Percentiles rank a stretch among this genome's conserved stretches.
phyloP scores from a whole-genome alignment of 306 rosid genomes.

The Vigna trinervia region DNA sequence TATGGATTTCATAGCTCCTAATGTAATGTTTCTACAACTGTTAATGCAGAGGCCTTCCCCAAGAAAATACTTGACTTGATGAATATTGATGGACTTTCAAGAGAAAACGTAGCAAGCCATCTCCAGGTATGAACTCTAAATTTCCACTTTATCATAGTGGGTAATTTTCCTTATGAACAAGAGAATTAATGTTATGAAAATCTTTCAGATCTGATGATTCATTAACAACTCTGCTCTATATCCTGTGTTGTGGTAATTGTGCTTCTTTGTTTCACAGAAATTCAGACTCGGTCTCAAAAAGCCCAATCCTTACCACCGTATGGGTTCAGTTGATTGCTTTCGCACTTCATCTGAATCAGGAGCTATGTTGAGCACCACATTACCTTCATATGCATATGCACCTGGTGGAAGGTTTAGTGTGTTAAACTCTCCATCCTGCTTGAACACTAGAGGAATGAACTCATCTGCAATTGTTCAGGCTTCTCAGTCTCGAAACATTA shows the following conservation, averaged over 20 bases:
- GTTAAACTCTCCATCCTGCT: conserved; percentile 58
- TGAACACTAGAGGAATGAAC: conserved; percentile 56
- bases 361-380: conserved; percentile 50
- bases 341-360: conserved; percentile 51
- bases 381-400: conserved; percentile 59
- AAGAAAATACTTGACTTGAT: conserved; percentile 84
- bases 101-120: conserved; percentile 96
- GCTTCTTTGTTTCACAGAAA: conserved; percentile 60
- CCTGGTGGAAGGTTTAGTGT: conserved; percentile 57
- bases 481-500: conserved; percentile 52
- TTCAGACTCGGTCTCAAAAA: conserved; percentile 66
- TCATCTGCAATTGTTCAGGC: conserved; percentile 56
- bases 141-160: conserved; percentile 10
- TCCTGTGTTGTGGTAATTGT: not conserved
- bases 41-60: conserved; percentile 80
- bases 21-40: conserved; percentile 21
- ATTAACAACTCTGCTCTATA: not conserved
- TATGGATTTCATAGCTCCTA: not conserved
- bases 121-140: conserved; percentile 68
- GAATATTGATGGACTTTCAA: conserved; percentile 88
- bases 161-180: not conserved
- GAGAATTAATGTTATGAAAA: not conserved
- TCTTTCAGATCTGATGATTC: not conserved
- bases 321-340: conserved; percentile 54
- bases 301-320: conserved; percentile 54